phyloP scores from a whole-genome alignment of 2,329 filamentous ascomycete species.

The Pseudocercospora macadamiae region DNA sequence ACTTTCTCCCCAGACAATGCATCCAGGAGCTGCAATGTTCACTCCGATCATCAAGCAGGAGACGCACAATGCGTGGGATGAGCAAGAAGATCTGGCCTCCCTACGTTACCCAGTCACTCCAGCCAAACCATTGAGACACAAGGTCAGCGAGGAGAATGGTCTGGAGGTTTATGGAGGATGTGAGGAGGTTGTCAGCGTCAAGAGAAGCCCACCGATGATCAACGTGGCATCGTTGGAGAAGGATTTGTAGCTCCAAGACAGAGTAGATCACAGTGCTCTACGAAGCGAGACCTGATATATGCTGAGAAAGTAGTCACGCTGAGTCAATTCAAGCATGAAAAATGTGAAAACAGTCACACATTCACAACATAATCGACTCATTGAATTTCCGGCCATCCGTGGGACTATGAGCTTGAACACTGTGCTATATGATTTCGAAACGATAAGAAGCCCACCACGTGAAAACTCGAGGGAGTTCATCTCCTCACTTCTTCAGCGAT shows the following conservation, averaged over 20 bases:
- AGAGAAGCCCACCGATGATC: slow-evolving; percentile 5
- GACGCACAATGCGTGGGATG: background rate
- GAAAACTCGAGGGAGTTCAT: too few species aligned
- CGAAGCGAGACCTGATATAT: too few species aligned
- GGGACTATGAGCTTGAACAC: too few species aligned
- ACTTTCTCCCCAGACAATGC: background rate
- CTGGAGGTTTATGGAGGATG: background rate
- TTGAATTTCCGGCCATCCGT: background rate
- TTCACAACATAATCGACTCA: background rate
- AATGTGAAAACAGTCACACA: too few species aligned
- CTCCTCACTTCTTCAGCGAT: too few species aligned
- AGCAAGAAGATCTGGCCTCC: background rate
- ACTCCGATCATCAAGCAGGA: too few species aligned
- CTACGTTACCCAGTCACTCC: background rate
- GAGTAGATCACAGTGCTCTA: too few species aligned
- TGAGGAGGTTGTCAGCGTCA: background rate
- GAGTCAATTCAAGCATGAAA: too few species aligned
- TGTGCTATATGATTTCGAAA: too few species aligned
- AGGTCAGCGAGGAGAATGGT: background rate
- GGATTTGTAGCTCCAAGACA: background rate
- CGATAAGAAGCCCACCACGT: too few species aligned
- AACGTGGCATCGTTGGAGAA: background rate
- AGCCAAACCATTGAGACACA: background rate
- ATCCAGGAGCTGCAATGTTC: background rate
- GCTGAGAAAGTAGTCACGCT: too few species aligned